Percentiles rank a stretch among this genome's conserved stretches.
Evolutionary conservation across 2,329 filamentous ascomycete species (phyloP).

Genomic region (Didymella arachidicola): DNA sequence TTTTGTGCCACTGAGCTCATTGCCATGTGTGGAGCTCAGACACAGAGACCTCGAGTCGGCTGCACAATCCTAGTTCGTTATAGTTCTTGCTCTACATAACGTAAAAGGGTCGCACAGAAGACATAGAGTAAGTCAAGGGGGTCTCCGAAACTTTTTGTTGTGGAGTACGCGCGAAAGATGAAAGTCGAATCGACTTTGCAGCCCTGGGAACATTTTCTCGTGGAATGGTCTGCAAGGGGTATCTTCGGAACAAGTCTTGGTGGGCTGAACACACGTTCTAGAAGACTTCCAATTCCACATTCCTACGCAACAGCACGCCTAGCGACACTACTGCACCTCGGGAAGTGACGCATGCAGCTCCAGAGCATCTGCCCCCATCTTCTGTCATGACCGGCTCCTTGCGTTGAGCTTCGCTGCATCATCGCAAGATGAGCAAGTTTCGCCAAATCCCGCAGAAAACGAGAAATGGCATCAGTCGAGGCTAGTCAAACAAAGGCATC

Average conservation of each 20-base stretch:
- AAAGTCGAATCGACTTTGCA: conserved; percentile 1
- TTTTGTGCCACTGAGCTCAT: conserved; percentile 6
- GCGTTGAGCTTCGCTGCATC: conserved; percentile 1
- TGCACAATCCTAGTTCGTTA: conserved; percentile 3
- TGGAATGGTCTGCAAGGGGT: neutral
- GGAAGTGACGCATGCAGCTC: conserved; percentile 4
- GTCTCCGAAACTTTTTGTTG: conserved; percentile 6
- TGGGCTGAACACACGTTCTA: conserved; percentile 13
- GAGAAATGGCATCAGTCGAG: neutral
- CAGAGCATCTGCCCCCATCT: neutral
- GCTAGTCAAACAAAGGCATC: neutral
- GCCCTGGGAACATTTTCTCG: neutral
- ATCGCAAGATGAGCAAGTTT: neutral
- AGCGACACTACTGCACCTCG: conserved; percentile 19
- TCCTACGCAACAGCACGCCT: neutral
- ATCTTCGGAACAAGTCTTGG: neutral
- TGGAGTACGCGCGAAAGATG: neutral
- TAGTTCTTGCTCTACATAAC: conserved; percentile 2
- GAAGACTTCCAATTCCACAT: conserved; percentile 17
- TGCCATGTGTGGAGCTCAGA: conserved; percentile 1
- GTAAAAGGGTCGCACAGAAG: conserved; percentile 9
- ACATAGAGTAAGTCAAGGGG: conserved; percentile 3
- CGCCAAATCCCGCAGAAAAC: neutral
- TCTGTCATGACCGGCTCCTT: conserved; percentile 1
- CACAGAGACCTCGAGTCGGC: conserved; percentile 6